A percentile compares a stretch with the other conserved stretches of the same genome.
Evolutionary conservation across 345 rosid species (phyloP).

Genomic region (Arabidopsis suecica): DNA sequence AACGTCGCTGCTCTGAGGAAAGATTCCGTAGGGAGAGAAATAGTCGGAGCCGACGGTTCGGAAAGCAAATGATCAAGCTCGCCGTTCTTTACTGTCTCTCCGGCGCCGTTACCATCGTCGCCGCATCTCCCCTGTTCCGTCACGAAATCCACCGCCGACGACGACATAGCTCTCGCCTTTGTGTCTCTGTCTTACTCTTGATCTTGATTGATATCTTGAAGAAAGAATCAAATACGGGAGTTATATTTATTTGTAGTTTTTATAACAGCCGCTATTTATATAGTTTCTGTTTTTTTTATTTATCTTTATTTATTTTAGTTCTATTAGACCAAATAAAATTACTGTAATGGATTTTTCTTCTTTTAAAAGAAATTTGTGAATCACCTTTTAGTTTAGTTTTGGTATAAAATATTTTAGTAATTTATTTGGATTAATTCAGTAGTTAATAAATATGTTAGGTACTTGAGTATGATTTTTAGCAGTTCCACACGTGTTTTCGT

Average conservation of each 20-base stretch:
- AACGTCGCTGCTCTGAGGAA: slow-evolving; percentile 71
- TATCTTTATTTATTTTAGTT: too few species aligned
- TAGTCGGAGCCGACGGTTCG: slow-evolving; percentile 46
- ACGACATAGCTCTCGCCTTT: slow-evolving; percentile 34
- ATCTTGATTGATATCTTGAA: neutral
- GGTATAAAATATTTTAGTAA: too few species aligned
- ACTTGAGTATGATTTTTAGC: neutral
- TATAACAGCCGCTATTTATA: too few species aligned
- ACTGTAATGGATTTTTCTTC: too few species aligned
- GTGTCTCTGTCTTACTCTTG: neutral
- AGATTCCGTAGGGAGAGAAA: slow-evolving; percentile 51
- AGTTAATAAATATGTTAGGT: neutral
- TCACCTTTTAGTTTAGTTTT: too few species aligned
- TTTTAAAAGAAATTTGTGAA: too few species aligned
- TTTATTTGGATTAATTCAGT: neutral
- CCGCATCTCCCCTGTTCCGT: slow-evolving; percentile 42
- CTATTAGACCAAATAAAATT: too few species aligned
- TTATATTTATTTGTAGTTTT: neutral
- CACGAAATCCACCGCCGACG: slow-evolving; percentile 51
- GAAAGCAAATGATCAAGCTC: slow-evolving; percentile 46
- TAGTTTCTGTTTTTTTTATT: too few species aligned
- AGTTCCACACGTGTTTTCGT: slow-evolving; percentile 11
- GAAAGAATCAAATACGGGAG: neutral
- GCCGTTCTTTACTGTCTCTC: slow-evolving; percentile 42
- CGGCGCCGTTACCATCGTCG: slow-evolving; percentile 32